A percentile compares a stretch with the other conserved stretches of the same genome.
These are phyloP conservation scores for Candida railenensis DNA, from an alignment of 805 yeast species.

Conservation along the genomic window DNA sequence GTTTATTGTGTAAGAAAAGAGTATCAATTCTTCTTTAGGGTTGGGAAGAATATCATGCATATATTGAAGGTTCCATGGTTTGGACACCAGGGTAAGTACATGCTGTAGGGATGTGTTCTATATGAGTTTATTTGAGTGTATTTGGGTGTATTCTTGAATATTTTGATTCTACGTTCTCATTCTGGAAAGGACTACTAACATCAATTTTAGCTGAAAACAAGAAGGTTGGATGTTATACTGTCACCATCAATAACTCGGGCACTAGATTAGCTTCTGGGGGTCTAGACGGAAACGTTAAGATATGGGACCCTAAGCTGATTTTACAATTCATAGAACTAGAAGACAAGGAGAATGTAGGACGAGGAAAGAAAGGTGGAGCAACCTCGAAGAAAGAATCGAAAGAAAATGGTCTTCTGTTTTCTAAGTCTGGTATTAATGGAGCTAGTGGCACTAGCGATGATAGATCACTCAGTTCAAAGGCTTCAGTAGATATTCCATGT, in stretches of 20 bases:
- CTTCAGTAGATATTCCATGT: constrained; percentile 2
- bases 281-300: constrained; percentile 81
- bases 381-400: neutral
- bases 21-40: neutral
- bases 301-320: constrained; percentile 74
- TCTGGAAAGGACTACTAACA: too few relatives aligned
- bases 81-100: constrained; percentile 40
- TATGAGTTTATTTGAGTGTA: too few relatives aligned
- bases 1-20: too few relatives aligned
- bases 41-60: constrained; percentile 21
- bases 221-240: constrained; percentile 80
- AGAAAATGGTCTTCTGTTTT: neutral
- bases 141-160: too few relatives aligned
- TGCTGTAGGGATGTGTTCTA: too few relatives aligned
- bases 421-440: too few relatives aligned
- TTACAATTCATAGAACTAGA: constrained; percentile 32
- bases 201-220: constrained; percentile 70
- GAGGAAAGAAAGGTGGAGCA: constrained; percentile 4
- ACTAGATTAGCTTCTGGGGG: constrained; percentile 91
- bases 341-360: constrained; percentile 4
- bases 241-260: constrained; percentile 80
- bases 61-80: constrained; percentile 46
- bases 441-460: too few relatives aligned
- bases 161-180: too few relatives aligned
- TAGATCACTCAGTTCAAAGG: too few relatives aligned